Conservation (phyloP, 192 early-diverging fungal species). For the Coemansia sp. region DNA sequence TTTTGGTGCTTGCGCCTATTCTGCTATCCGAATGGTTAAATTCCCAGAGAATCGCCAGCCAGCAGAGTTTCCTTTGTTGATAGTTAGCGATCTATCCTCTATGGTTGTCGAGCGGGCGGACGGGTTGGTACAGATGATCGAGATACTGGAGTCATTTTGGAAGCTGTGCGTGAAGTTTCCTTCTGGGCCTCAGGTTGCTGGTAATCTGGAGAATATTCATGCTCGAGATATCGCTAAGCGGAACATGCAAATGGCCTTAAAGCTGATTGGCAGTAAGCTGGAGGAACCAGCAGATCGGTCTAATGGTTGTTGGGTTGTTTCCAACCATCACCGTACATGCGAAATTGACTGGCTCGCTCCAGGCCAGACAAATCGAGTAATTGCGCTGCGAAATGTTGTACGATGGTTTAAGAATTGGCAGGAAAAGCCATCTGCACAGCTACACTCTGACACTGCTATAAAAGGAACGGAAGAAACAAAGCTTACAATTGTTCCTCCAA, state of each 20-base stretch:
- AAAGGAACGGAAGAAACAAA: background rate
- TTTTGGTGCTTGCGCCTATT: slow-evolving; percentile 41
- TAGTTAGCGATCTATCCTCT: slow-evolving; percentile 6
- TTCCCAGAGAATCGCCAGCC: slow-evolving; percentile 13
- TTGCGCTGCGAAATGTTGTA: slow-evolving; percentile 23
- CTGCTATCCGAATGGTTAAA: slow-evolving; percentile 23
- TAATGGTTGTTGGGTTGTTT: background rate
- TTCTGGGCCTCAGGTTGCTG: background rate
- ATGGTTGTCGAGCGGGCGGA: slow-evolving; percentile 4
- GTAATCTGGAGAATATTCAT: background rate
- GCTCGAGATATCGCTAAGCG: background rate
- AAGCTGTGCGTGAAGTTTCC: slow-evolving; percentile 31
- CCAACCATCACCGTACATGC: background rate
- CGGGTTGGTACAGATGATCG: slow-evolving; percentile 36
- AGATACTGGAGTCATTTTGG: slow-evolving; percentile 38
- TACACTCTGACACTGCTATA: background rate
- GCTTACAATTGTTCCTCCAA: slow-evolving; percentile 10
- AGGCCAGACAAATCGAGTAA: slow-evolving; percentile 6
- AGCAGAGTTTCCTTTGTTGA: background rate
- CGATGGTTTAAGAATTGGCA: slow-evolving; percentile 8
- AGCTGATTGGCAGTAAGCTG: background rate
- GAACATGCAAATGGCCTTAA: slow-evolving; percentile 19
- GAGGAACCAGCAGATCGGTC: background rate
- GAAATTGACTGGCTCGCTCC: background rate
- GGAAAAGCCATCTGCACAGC: background rate